Base-by-base conservation (phyloP, 139 green algal genomes). In the Prasinococcaceae sp. region DNA sequence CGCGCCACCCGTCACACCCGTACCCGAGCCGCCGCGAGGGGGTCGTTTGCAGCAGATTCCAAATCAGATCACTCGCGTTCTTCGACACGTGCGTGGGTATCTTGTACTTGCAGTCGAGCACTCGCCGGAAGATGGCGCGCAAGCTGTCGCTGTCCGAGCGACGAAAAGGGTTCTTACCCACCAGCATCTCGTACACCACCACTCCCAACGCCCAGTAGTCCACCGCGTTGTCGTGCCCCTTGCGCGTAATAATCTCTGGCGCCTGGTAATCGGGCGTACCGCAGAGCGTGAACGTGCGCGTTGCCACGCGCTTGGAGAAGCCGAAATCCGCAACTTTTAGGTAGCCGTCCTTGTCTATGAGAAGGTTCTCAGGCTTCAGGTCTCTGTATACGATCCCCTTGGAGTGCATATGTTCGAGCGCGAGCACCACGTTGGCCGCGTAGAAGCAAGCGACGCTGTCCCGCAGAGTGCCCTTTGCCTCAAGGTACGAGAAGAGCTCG, bases 281-380 rank as follows among this genome's bases (percentile, higher is more conserved):
- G 17, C 60, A 70, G 28, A 64, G 37, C 20, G 62, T 70, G 39
- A 55, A 70, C 33, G 62, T 57, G n/a, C 54, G 54, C 26, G 55
- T 42, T 12, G 36, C 48, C 20, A 68, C n/a, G 23, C 23, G 23
- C 33, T 68, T 68, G 5, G 50, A 29, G 40, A 68, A 68, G 2
- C 59, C 59, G 25, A 68, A 61, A 24, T 68, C 59, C 2, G 39
- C 28, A 14, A 68, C 44, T 17, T 41, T 49, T 4, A 68, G 30
- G n/a, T 53, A 55, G 6, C 59, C 59, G 38, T 55, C 30, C n/a
- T 3, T 30, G n/a, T 26, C 35, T 6, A 68, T 30, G 17, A 68
- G 43, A 29, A 68, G 36, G 39, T 68, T 68, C 41, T 70, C 62
- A 3, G 62, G 62, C 57, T 70, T 70, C 3, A 70, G 38, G 53